Conservation (phyloP, 2,329 filamentous ascomycete species). For the Dactylonectria estremocensis region DNA sequence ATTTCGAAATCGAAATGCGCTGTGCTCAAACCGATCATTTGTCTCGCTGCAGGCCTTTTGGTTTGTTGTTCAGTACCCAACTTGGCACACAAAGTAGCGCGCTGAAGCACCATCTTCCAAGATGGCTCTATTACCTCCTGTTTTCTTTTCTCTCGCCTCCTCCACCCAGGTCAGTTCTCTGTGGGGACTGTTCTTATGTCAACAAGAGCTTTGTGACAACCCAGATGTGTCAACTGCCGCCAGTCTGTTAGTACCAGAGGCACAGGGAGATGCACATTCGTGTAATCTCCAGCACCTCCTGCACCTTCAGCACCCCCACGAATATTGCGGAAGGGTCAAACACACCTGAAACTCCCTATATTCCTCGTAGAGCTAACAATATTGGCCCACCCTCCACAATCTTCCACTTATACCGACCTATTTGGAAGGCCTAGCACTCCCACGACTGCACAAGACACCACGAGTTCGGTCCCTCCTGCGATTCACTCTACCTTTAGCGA, state of each 20-base stretch:
- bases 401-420: not conserved
- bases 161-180: slow-evolving; percentile 24
- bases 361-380: not conserved
- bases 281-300: not conserved
- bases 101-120: slow-evolving; percentile 8
- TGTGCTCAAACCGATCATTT: not conserved
- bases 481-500: not conserved
- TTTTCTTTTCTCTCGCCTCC: slow-evolving; percentile 17
- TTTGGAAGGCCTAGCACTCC: not conserved
- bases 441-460: not conserved
- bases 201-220: slow-evolving; percentile 19
- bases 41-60: not conserved
- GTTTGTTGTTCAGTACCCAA: not conserved
- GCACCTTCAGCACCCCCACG: too few relatives aligned
- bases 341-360: not conserved
- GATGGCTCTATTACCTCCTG: slow-evolving; percentile 23
- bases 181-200: slow-evolving; percentile 13
- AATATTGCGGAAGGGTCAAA: not conserved
- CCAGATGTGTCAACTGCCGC: slow-evolving; percentile 16
- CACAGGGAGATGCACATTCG: slow-evolving; percentile 29
- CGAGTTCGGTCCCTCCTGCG: not conserved
- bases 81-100: not conserved
- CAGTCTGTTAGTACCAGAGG: slow-evolving; percentile 23
- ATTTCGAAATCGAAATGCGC: too few relatives aligned
- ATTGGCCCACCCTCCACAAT: not conserved